Evolutionary conservation across 495 filamentous ascomycete genomes (phyloP).

Genomic region (Podospora anserina): DNA sequence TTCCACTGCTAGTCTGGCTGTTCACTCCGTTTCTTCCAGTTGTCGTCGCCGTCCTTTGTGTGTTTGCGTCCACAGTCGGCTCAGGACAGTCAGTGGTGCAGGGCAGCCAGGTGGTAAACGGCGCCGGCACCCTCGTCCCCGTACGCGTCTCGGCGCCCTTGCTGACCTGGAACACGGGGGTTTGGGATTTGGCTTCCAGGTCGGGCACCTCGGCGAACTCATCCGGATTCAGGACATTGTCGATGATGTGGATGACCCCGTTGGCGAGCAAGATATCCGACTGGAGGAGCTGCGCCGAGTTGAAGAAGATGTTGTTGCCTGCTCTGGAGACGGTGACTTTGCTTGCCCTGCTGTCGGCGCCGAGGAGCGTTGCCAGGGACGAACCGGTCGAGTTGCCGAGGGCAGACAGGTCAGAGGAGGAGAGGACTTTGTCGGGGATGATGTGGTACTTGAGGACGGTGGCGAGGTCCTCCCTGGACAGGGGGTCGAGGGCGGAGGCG

Average conservation of each 20-base stretch:
- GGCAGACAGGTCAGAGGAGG: constrained; percentile 39
- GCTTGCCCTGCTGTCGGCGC: constrained; percentile 27
- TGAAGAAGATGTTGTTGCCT: constrained; percentile 39
- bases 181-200: constrained; percentile 38
- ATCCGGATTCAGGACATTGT: constrained; percentile 59
- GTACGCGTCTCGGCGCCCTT: constrained; percentile 33
- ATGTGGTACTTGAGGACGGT: constrained; percentile 55
- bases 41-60: not conserved
- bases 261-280: constrained; percentile 61
- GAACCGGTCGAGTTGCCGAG: constrained; percentile 47
- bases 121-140: constrained; percentile 23
- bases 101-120: constrained; percentile 40
- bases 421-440: constrained; percentile 48
- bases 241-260: constrained; percentile 64
- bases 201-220: constrained; percentile 44
- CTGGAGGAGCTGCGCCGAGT: constrained; percentile 52
- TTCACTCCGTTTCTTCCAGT: not conserved
- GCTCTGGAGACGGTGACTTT: constrained; percentile 11
- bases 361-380: constrained; percentile 29
- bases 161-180: constrained; percentile 44
- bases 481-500: constrained; percentile 45
- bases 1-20: not conserved
- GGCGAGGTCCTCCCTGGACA: constrained; percentile 44
- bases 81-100: constrained; percentile 22
- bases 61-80: not conserved